Conservation (phyloP, 805 yeast genomes). For the Vanderwaltozyma yarrowii region DNA sequence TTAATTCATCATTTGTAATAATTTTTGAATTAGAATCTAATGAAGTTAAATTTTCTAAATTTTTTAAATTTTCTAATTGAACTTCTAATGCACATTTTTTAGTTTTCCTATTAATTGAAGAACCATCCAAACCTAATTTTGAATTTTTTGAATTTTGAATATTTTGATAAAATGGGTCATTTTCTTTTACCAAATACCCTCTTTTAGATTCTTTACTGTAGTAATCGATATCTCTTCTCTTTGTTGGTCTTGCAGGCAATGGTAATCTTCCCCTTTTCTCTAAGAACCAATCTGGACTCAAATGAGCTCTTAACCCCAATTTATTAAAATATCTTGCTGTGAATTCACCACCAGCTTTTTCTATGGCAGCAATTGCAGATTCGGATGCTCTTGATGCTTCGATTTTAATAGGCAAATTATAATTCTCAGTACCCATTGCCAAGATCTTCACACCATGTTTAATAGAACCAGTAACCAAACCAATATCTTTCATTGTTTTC, state of each 20-base stretch:
- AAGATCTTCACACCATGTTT: slow-evolving; percentile 76
- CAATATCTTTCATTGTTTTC: slow-evolving; percentile 63
- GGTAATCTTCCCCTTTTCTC: slow-evolving; percentile 72
- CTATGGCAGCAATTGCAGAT: slow-evolving; percentile 65
- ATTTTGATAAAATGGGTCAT: slow-evolving; percentile 19
- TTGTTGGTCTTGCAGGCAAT: slow-evolving; percentile 74
- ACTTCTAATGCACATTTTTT: slow-evolving; percentile 27
- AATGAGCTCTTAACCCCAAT: slow-evolving; percentile 63
- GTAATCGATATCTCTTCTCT: slow-evolving; percentile 66
- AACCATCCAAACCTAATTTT: slow-evolving; percentile 10
- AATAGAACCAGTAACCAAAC: slow-evolving; percentile 61
- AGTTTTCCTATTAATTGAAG: slow-evolving; percentile 12
- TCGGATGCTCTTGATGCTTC: slow-evolving; percentile 77
- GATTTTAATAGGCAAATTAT: slow-evolving; percentile 54
- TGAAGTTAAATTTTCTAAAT: not conserved
- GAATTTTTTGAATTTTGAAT: slow-evolving; percentile 12
- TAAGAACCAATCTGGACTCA: slow-evolving; percentile 62
- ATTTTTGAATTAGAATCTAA: not conserved
- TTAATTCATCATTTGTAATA: not conserved
- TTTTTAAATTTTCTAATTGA: slow-evolving; percentile 23
- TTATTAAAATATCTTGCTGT: slow-evolving; percentile 61
- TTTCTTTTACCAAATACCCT: slow-evolving; percentile 57
- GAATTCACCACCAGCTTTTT: slow-evolving; percentile 60
- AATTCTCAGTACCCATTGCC: slow-evolving; percentile 47
- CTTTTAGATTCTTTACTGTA: slow-evolving; percentile 62